Base-by-base conservation (phyloP, 2,329 filamentous ascomycete genomes). In the Aschersonia sp. region DNA sequence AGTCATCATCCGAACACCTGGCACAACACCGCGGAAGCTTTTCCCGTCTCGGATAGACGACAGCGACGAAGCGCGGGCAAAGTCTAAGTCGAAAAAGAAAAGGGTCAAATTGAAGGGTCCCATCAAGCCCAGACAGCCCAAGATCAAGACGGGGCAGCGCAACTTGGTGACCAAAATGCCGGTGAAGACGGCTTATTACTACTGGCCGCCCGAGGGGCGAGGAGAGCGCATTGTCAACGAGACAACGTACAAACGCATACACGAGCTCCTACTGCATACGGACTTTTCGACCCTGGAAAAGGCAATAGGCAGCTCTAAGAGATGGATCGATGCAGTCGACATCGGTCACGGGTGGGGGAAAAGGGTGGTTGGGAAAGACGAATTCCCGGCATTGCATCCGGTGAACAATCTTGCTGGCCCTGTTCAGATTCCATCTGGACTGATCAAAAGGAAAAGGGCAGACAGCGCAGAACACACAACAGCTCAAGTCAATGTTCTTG, bases 291-390 rank as follows among this genome's bases (percentile, higher is more conserved):
- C 74, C 6, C 62, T 80, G 3, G 74, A 77, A 9, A 75, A 82
- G 45, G 80, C 83, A 0, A 68, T 66, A 2, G 69, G 71, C 32
- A 87, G 84, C 56, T 86, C 85, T 2, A 67, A 64, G 46, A 77
- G 83, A 47, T 92, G 85, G 85, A 71, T 80, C 43, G 72, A 72
- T 10, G 84, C 91, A 57, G 78, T 83, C 1, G 75, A 74, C 12
- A 66, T 71, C 49, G 72, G 73, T 0, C 62, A 67, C 1, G 55
- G 61, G 28, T 82, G 77, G 78, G 74, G 75, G 0, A 58, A 71
- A 6, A 62, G 65, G 0, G 64, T 82, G 2, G 59, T 62, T 3
- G 80, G 80, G 0, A 62, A 57, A 31, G 53, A 44, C 4, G 50
- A 50, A 3, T 53, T 45, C 35, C 49, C 51, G 9, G 20, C 20